Base-by-base conservation (phyloP, 192 early-diverging fungal genomes). In the Lobosporangium transversale region DNA sequence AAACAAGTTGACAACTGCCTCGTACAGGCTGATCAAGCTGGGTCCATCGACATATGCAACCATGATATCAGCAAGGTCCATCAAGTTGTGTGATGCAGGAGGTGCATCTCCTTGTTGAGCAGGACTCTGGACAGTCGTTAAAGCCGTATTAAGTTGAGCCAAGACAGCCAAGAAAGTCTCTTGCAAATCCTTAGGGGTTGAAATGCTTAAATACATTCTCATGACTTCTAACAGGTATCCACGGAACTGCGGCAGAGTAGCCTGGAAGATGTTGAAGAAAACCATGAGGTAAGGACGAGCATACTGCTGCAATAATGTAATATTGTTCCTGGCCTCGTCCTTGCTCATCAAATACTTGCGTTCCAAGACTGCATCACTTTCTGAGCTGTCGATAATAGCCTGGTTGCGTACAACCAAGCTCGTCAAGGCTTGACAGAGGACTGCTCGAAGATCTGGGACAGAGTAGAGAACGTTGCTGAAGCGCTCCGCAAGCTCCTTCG, bases 1-100 rank as follows among this genome's bases (percentile, higher is more conserved):
- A 31, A 92, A 80, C 14, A 88, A 67, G 0, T 82, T 83, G 8
- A 75, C 80, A 43, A 87, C 65, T 49, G 85, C 73, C 58, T 84
- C 83, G 74, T 91, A 89, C 4, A 89, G 75, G 42, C 83, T 81
- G 17, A 83, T 80, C 27, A 89, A 78, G 57, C 88, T 89, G 32
- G 90, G 84, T 11, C 85, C 62, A 59, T 94, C 86, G 42, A 98
- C 86, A 37, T 92, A 89, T 7, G 88, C 86, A 18, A 86, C 80
- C 92, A 94, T 92, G 23, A 83, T 81, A 55, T 86, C 85, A 7
- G 89, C 84, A 68, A 98, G 84, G 70, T 98, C 95, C 66, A 96
- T 79, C 83, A 97, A 93, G n/a, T 93, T 92, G 59, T 96, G 88
- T 7, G 91, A 88, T 37, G 86, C 86, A n/a, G 91, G 89, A 36